Evolutionary conservation across 2,329 filamentous ascomycete species (phyloP), one percentile per base, ranked within the genome.

Genomic region (Chlorencoelia australis): DNA sequence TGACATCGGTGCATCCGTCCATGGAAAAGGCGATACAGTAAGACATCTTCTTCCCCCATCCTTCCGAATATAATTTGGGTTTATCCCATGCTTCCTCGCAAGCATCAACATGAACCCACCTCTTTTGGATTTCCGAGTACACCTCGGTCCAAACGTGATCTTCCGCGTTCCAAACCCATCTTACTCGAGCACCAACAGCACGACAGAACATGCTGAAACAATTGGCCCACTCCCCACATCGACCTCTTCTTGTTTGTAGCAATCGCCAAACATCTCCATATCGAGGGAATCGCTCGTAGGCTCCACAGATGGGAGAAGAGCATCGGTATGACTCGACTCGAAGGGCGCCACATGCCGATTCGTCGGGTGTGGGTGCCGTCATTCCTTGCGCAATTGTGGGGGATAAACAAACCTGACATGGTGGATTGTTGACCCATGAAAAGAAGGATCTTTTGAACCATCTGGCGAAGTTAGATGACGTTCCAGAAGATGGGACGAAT

Each of bases 131-230:
- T 45, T 91, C 84, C 2, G 88, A 95, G 64, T 94, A 98, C 10
- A 96, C 82, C 53, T 96, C 91, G 1, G 88, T 94, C 91, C 91
- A 98, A 17, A 95, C 85, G 55, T 95, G 85, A 58, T 96, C 91
- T 60, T 96, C 91, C 19, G 82, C 81, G 51, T 96, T 96, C 91
- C 91, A 98, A 8, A 98, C 82, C 91, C 91, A 98, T 53, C 91
- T 77, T 16, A 95, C 87, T 43, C 89, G 75, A 42, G 82, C 84
- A 33, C 89, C 89, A 10, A 96, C 77, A 4, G 91, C 91, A 42
- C 89, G 77, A 67, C 89, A 96, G 35, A 98, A 72, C 91, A 96
- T 96, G 64, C 82, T 89, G 65, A 98, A 98, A 69, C 88, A 95
- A 63, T 95, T 96, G 48, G 86, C 87, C 87, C 91, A 96, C 65